Evolutionary conservation across 495 filamentous ascomycete species (phyloP), one percentile per base, ranked within the genome.

Genomic region (Penicillium malachiteum): DNA sequence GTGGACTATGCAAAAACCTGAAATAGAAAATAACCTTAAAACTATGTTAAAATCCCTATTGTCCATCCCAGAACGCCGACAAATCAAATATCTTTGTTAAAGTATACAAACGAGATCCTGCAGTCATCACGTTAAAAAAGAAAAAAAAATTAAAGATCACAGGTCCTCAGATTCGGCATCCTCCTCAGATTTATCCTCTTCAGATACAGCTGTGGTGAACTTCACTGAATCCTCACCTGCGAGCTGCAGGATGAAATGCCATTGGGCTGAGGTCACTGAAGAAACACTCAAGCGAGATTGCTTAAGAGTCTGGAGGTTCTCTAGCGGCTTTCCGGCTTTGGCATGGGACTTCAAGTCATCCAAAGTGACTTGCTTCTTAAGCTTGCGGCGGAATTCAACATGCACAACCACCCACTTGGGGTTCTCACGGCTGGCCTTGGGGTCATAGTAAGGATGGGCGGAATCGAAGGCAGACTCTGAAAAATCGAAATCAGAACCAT

Each of bases 401-500:
- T 93, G 86, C 17, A 97, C 94, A 38, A 90, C 81, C 37, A 83
- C 87, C 94, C 94, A 98, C 64, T 87, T 92, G 7, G 91, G 91
- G 39, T 87, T 81, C n/a, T 87, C 82, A n/a, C 80, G 84, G 5
- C 71, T 80, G 37, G 82, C 80, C 59, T 87, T 90, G 7, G 87
- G 71, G 66, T 96, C 93, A 63, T 89, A 95, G 69, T 96, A 96
- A 0, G 91, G 88, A 32, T 87, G 82, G 21, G 79, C 76, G 2
- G 86, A 76, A 62, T 96, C 86, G 52, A 94, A 90, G 5, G 91
- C 91, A 18, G 85, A 84, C 68, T 91, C 91, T 94, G 46, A 16
- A 44, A 14, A 32, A 5, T 30, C 39, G 14, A 7, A 17, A 60
- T 68, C 12, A 69, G 51, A 12, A 43, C 49, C 1, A 16, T 18